A percentile compares a stretch with the other conserved stretches of the same genome.
Conservation (phyloP, 2,329 filamentous ascomycete species). For the Helotiales sp. region DNA sequence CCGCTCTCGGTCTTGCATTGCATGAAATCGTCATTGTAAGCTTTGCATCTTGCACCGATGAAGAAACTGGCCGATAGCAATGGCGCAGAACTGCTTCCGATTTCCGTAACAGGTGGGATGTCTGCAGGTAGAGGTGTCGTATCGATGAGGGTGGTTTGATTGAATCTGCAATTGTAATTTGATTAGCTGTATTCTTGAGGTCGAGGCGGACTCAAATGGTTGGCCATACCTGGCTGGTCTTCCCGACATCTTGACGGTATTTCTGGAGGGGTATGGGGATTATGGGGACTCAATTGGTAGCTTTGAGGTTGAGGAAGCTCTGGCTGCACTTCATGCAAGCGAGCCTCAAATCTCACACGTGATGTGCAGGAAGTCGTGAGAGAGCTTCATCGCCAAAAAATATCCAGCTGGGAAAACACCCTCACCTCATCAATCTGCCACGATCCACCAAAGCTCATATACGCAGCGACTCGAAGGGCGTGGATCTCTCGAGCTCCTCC, state of each 20-base stretch:
- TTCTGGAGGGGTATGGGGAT: constrained; percentile 26
- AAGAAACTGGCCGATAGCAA: constrained; percentile 93
- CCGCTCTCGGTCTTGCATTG: constrained; percentile 97
- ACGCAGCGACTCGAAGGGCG: not conserved
- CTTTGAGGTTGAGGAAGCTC: constrained; percentile 32
- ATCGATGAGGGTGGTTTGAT: constrained; percentile 91
- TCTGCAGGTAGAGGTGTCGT: constrained; percentile 91
- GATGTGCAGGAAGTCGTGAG: not conserved
- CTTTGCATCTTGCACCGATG: constrained; percentile 91
- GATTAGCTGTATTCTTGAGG: constrained; percentile 31
- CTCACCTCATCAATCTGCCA: not conserved
- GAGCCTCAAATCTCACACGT: constrained; percentile 8
- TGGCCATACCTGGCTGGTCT: constrained; percentile 38
- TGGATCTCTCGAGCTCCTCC: not conserved
- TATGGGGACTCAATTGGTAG: constrained; percentile 45
- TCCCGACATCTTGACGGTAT: constrained; percentile 39
- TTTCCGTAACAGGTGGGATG: constrained; percentile 91
- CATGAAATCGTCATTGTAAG: constrained; percentile 99
- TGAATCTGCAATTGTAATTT: constrained; percentile 72
- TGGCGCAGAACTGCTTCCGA: constrained; percentile 91
- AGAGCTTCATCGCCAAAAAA: not conserved
- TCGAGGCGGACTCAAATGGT: not conserved
- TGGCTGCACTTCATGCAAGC: constrained; percentile 32
- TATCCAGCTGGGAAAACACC: not conserved
- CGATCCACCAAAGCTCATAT: not conserved